phyloP scores from a whole-genome alignment of 495 filamentous ascomycete genomes.

The Filosporella fistucella region DNA sequence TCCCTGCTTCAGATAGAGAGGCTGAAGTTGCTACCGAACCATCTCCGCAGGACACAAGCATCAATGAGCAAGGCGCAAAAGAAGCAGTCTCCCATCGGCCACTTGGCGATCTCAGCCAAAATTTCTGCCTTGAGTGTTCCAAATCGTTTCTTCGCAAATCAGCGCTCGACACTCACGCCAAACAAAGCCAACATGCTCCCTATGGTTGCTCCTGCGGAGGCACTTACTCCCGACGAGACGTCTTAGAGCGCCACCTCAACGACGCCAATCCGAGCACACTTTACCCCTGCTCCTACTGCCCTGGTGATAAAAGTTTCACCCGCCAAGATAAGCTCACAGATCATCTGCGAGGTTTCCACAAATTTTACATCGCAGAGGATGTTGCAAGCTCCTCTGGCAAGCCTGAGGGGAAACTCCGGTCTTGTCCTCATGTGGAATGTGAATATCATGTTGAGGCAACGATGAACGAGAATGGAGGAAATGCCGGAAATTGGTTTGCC shows the following conservation, averaged over 20 bases:
- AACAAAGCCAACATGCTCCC: slow-evolving; percentile 6
- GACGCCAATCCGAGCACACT: not conserved
- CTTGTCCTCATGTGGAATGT: not conserved
- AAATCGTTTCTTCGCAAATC: not conserved
- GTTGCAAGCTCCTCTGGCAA: not conserved
- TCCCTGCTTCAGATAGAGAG: too few species aligned
- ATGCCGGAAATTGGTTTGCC: slow-evolving; percentile 19
- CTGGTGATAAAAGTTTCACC: slow-evolving; percentile 31
- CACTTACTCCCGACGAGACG: slow-evolving; percentile 26
- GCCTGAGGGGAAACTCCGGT: not conserved
- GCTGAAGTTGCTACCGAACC: too few species aligned
- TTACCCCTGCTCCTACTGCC: slow-evolving; percentile 29
- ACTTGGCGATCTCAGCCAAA: too few species aligned
- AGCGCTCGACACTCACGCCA: slow-evolving; percentile 9
- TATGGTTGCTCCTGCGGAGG: slow-evolving; percentile 23
- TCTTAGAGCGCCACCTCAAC: slow-evolving; percentile 25
- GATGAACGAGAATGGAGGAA: slow-evolving; percentile 8
- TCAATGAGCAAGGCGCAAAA: too few species aligned
- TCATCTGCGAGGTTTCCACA: slow-evolving; percentile 33
- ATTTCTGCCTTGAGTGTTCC: slow-evolving; percentile 21
- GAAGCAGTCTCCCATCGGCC: too few species aligned
- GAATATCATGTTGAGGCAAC: not conserved
- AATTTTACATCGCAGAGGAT: slow-evolving; percentile 13
- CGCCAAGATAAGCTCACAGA: slow-evolving; percentile 33
- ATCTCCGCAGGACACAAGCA: too few species aligned